Evolutionary conservation across 1,284 basidiomycete species (phyloP).

Genomic region (Sporisorium graminicola): DNA sequence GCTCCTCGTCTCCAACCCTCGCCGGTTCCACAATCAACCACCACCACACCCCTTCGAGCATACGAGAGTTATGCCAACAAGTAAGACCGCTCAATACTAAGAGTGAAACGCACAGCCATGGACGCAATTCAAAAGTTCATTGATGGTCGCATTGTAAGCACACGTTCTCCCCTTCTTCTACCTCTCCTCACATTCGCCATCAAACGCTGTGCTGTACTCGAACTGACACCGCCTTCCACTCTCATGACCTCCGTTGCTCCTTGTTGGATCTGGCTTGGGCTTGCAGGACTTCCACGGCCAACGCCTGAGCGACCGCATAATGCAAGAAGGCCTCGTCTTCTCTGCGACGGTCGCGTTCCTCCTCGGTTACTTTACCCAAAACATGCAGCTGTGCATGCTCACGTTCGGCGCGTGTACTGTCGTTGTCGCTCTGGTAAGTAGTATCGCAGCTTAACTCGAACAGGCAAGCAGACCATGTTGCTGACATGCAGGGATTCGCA

Average conservation of each 20-base stretch:
- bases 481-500: too few species aligned
- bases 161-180: not conserved
- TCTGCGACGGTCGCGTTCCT: slow-evolving; percentile 26
- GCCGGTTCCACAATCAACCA: too few species aligned
- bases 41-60: too few species aligned
- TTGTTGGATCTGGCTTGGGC: too few species aligned
- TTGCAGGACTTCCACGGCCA: slow-evolving; percentile 54
- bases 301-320: slow-evolving; percentile 37
- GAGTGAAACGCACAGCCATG: slow-evolving; percentile 17
- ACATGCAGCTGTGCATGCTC: slow-evolving; percentile 43
- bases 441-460: too few species aligned
- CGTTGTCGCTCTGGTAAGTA: slow-evolving; percentile 32
- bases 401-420: slow-evolving; percentile 17
- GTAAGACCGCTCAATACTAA: too few species aligned
- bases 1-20: too few species aligned
- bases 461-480: too few species aligned
- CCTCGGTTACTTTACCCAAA: slow-evolving; percentile 33
- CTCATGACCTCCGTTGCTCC: not conserved
- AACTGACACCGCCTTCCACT: not conserved
- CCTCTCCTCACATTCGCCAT: too few species aligned
- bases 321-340: slow-evolving; percentile 39
- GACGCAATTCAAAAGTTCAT: slow-evolving; percentile 32
- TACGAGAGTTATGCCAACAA: too few species aligned
- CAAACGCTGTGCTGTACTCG: too few species aligned
- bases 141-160: slow-evolving; percentile 49